Evolutionary conservation across 2,329 filamentous ascomycete genomes (phyloP).

Genomic region (Neonectria punicea): DNA sequence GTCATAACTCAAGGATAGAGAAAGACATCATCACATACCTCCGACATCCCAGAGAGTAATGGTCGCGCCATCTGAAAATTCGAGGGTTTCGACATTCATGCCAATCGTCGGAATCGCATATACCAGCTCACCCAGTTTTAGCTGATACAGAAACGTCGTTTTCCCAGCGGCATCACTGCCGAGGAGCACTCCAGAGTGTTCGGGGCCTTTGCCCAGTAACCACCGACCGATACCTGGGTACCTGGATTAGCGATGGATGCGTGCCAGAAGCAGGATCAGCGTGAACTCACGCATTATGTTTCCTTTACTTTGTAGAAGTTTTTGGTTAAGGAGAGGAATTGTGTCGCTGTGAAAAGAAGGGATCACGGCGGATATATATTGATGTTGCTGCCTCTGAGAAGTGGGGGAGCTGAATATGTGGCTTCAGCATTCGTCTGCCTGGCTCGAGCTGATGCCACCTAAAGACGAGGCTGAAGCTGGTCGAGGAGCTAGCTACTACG

Average conservation of each 20-base stretch:
- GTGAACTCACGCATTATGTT: conserved; percentile 33
- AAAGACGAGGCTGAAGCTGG: neutral
- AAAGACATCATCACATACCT: conserved; percentile 26
- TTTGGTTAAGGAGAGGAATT: neutral
- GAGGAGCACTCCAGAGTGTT: conserved; percentile 34
- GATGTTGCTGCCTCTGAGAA: conserved; percentile 34
- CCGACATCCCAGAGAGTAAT: conserved; percentile 45
- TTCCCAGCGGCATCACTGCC: conserved; percentile 65
- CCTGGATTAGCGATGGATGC: neutral
- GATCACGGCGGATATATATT: conserved; percentile 13
- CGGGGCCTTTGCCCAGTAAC: conserved; percentile 32
- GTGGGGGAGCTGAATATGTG: conserved; percentile 37
- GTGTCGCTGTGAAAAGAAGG: neutral
- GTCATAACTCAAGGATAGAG: neutral
- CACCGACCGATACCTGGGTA: conserved; percentile 35
- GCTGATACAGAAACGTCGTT: conserved; percentile 79
- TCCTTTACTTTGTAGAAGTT: neutral
- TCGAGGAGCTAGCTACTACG: neutral
- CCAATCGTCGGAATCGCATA: conserved; percentile 95
- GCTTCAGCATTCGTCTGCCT: conserved; percentile 26
- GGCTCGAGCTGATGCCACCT: neutral
- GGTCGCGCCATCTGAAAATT: conserved; percentile 30
- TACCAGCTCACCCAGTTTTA: conserved; percentile 93
- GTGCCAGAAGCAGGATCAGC: fast-evolving
- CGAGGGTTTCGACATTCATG: conserved; percentile 90